These are phyloP conservation scores for Phytophthora multivora DNA, from an alignment of 352 stramenopile genomes.

Conservation along the genomic window DNA sequence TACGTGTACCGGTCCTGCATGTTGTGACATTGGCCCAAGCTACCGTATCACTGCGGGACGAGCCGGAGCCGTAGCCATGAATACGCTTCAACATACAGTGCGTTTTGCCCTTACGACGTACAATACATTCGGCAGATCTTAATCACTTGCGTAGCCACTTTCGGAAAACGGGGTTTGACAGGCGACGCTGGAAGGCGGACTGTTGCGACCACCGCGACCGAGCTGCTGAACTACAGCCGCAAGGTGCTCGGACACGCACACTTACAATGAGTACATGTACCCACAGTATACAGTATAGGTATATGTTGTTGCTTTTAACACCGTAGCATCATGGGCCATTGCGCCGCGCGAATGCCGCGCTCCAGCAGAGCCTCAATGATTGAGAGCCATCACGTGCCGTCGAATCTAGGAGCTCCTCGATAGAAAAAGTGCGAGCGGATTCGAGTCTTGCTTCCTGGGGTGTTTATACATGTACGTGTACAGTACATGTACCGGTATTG, in stretches of 20 bases:
- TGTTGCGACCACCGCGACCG: background rate
- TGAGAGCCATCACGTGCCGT: no score
- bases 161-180: constrained; percentile 6
- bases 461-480: no score
- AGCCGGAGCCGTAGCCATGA: no score
- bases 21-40: background rate
- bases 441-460: constrained; percentile 3
- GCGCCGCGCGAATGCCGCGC: background rate
- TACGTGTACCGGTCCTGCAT: background rate
- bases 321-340: constrained; percentile 2
- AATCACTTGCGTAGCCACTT: constrained; percentile 17
- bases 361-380: no score
- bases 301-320: background rate
- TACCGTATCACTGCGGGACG: background rate
- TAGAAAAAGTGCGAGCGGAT: constrained; percentile 23
- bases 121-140: constrained; percentile 6
- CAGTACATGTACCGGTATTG: no score
- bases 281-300: no score
- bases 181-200: constrained; percentile 15
- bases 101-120: background rate
- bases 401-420: constrained; percentile 16
- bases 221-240: no score
- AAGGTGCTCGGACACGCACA: no score
- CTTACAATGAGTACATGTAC: no score
- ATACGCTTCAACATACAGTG: constrained; percentile 20